Evolutionary conservation across 805 yeast species (phyloP).

Genomic region (Metschnikowia picachoensis): DNA sequence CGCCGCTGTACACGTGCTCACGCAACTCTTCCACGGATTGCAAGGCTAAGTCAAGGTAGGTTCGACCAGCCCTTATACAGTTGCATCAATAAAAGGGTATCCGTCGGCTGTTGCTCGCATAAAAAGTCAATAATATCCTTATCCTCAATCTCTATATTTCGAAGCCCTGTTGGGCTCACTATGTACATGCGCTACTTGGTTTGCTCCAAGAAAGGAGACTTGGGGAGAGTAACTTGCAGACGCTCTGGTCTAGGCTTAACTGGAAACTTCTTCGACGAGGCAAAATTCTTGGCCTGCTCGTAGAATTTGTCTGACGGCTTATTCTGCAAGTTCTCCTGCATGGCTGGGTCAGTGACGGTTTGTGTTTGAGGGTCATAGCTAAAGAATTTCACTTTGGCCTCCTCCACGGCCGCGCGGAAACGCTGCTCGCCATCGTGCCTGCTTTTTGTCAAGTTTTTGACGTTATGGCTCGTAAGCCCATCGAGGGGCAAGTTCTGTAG

Average conservation of each 20-base stretch:
- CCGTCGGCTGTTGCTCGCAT: too few species aligned
- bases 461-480: constrained; percentile 51
- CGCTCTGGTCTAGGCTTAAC: constrained; percentile 27
- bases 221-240: constrained; percentile 23
- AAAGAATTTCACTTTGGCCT: constrained; percentile 35
- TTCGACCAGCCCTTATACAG: too few species aligned
- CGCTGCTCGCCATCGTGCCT: constrained; percentile 48
- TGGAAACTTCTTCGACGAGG: constrained; percentile 31
- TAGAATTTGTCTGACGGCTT: constrained; percentile 28
- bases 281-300: constrained; percentile 18
- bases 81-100: too few species aligned
- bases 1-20: constrained; percentile 58
- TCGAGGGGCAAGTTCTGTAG: constrained; percentile 52
- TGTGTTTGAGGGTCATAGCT: constrained; percentile 29
- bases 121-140: too few species aligned
- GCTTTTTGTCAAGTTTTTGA: constrained; percentile 44
- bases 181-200: constrained; percentile 13
- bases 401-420: constrained; percentile 62
- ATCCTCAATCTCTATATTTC: too few species aligned
- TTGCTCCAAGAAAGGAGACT: constrained; percentile 28
- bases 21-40: constrained; percentile 61
- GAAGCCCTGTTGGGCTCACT: background rate
- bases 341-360: constrained; percentile 21
- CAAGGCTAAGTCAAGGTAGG: too few species aligned
- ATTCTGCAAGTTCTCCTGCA: constrained; percentile 29